Percentiles rank a stretch among this genome's conserved stretches.
Conservation (phyloP, 352 stramenopile species). For the Phytophthora ohioensis region DNA sequence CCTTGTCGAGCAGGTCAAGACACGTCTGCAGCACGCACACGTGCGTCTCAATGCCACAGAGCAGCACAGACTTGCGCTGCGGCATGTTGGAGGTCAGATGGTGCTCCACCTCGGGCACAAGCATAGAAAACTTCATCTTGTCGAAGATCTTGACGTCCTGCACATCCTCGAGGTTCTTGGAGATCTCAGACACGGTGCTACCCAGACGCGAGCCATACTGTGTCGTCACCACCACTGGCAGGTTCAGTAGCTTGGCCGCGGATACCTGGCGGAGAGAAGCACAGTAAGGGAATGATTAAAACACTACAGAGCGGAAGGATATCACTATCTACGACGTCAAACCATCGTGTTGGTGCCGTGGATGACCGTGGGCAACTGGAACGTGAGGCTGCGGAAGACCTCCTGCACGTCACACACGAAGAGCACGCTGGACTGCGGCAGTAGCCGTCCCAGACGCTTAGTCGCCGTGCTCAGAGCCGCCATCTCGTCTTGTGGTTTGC, state of each 20-base stretch:
- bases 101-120: constrained; percentile 92
- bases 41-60: constrained; percentile 98
- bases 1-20: constrained; percentile 95
- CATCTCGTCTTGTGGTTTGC: constrained; percentile 30
- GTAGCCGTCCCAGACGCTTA: constrained; percentile 59
- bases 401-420: constrained; percentile 98
- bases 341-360: constrained; percentile 75
- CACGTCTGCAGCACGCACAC: constrained; percentile 97
- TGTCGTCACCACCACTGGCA: constrained; percentile 96
- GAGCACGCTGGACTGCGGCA: constrained; percentile 82
- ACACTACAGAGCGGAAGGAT: background rate
- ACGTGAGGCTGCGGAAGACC: constrained; percentile 95
- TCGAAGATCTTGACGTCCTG: constrained; percentile 87
- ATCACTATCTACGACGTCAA: background rate
- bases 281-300: constrained; percentile 3
- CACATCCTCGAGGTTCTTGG: constrained; percentile 54
- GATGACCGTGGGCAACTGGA: constrained; percentile 93
- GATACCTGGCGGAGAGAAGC: constrained; percentile 37
- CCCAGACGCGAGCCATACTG: constrained; percentile 97
- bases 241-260: constrained; percentile 85
- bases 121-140: constrained; percentile 99
- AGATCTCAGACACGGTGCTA: constrained; percentile 84
- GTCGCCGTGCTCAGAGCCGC: constrained; percentile 34
- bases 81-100: constrained; percentile 67
- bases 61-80: constrained; percentile 85